Base-by-base conservation (phyloP, 176 grass and related monocot species). In the Cenchrus fungigraminus region DNA sequence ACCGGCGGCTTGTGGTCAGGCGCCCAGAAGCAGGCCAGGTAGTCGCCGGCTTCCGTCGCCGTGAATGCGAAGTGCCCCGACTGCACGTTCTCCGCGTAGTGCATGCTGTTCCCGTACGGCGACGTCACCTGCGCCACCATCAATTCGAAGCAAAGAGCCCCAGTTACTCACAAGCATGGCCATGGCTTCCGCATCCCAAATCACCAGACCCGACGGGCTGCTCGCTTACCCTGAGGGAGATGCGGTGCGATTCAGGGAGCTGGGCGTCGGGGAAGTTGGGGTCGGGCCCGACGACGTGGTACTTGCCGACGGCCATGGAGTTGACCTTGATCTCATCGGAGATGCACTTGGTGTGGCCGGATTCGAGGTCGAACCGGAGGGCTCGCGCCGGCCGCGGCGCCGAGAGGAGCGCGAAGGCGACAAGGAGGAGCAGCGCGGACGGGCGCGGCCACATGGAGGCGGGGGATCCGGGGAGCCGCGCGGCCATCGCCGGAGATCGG, bases 311-410 rank as follows among this genome's bases (percentile, higher is more conserved):
- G 82, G 84, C 70, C 93, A 99, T 94, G 82, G 97, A 67, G 55
- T 87, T 75, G 81, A 92, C 66, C 91, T 99, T 99, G 89, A 99
- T 91, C 79, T 99, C 97, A 61, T 99, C 93, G 71, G 93, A 91
- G 86, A 99, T 80, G 93, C 97, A 99, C 88, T 96, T 99, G 86
- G 94, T 95, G 88, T 94, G 93, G 25, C 91, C 93, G 65, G 97
- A 99, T 76, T 91, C 83, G 60, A 92, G 88, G 74, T 99, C 93
- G 88, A 99, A 99, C 16, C 89, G 87, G 74, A 99, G 91, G 8
- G 88, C 84, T 17, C 6, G 45, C 3, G 83, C 86, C 46, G 75
- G 59, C 55, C 54, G 81, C 8, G 75, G 62, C 65, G 83, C 45
- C 57, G 67, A 80, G 50, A 82, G 1, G n/a, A 93, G 50, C 11